Base-by-base conservation (phyloP, 2,329 filamentous ascomycete genomes). In the Myrmaecium sp. region DNA sequence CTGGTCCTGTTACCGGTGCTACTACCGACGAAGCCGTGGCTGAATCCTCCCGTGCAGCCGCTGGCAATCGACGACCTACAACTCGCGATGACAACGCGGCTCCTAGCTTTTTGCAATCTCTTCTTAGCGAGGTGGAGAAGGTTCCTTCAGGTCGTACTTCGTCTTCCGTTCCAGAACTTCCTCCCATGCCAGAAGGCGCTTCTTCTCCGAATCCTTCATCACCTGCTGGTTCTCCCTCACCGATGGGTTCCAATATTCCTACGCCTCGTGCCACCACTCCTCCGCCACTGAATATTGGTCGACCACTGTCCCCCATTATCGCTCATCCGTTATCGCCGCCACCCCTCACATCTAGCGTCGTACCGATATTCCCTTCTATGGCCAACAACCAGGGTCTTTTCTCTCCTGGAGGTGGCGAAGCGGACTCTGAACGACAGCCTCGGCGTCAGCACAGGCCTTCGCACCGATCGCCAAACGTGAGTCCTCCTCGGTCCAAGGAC, bases 111-210 rank as follows among this genome's bases (percentile, higher is more conserved):
- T 62, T 95, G 5, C 80, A 82, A 14, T 86, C 82, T 1, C 59
- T 95, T 5, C 57, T 95, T 26, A 82, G 79, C 46, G 86, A 95
- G 49, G 81, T 95, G 2, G 83, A 92, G 43, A 63, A n/a, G n/a
- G 57, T 20, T 55, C n/a, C n/a, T n/a, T n/a, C n/a, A n/a, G n/a
- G n/a, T n/a, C n/a, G n/a, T n/a, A n/a, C n/a, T n/a, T n/a, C n/a
- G n/a, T n/a, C n/a, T n/a, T n/a, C 61, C 17, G 39, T 45, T 12
- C 35, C 44, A 2, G 44, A 51, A 14, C 44, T 42, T 14, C 36
- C 40, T 20, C 24, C 29, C 8, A 8, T 3, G 7, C 14, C 14
- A 8, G 18, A 8, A 8, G 8, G 11, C 18, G 11, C 11, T 46
- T 46, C 17, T 46, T 47, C 14, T 41, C 47, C 26, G 46, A 60